Percentiles rank a stretch among this genome's conserved stretches.
phyloP scores from a whole-genome alignment of 495 filamentous ascomycete genomes.

The Penicillium simplicissimum region DNA sequence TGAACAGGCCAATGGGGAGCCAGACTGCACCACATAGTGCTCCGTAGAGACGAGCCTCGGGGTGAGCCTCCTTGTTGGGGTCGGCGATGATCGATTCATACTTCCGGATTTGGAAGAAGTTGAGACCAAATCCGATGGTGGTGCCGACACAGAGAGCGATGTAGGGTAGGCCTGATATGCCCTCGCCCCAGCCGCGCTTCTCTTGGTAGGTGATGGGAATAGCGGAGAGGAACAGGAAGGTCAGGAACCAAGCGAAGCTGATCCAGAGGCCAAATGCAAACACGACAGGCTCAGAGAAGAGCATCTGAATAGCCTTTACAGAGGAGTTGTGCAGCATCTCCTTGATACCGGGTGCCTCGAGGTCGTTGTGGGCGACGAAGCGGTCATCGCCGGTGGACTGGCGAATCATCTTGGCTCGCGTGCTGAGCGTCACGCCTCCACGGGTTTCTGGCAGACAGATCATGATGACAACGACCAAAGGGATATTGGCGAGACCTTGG shows the following conservation, averaged over 20 bases:
- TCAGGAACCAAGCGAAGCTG: conserved; percentile 68
- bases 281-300: conserved; percentile 73
- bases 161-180: conserved; percentile 72
- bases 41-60: conserved; percentile 59
- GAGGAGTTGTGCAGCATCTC: conserved; percentile 43
- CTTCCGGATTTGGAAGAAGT: conserved; percentile 60
- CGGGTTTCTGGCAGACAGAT: conserved; percentile 73
- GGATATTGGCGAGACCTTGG: conserved; percentile 69
- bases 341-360: conserved; percentile 40
- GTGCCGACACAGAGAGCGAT: conserved; percentile 67
- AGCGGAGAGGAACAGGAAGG: conserved; percentile 77
- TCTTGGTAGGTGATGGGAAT: conserved; percentile 71
- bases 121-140: conserved; percentile 58
- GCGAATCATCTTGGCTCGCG: conserved; percentile 58
- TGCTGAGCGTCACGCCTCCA: conserved; percentile 55
- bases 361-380: conserved; percentile 66
- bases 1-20: conserved; percentile 72
- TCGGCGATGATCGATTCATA: conserved; percentile 60
- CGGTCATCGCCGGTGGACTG: conserved; percentile 60
- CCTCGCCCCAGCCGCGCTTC: conserved; percentile 65
- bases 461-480: conserved; percentile 53
- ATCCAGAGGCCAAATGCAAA: conserved; percentile 74
- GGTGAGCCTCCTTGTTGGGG: conserved; percentile 53
- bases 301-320: conserved; percentile 63
- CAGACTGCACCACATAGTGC: conserved; percentile 66